A percentile compares a stretch with the other conserved stretches of the same genome.
These are phyloP conservation scores for Candida coquimbonensis DNA, from an alignment of 805 yeast species.

Conservation along the genomic window DNA sequence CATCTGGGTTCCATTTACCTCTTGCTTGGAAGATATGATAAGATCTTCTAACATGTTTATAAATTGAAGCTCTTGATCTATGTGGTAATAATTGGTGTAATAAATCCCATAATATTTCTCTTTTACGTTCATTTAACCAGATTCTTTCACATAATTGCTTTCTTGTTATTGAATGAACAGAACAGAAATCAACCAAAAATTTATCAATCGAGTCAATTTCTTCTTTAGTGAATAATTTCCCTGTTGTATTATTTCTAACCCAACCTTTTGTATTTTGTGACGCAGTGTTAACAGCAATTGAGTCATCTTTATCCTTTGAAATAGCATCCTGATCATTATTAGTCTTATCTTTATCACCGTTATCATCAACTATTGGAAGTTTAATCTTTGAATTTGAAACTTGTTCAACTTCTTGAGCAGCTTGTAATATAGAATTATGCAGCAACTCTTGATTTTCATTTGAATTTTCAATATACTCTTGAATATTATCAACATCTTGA, in stretches of 20 bases:
- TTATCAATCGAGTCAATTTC: constrained; percentile 69
- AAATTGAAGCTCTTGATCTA: constrained; percentile 82
- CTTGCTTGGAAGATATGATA: constrained; percentile 83
- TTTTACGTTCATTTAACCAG: constrained; percentile 79
- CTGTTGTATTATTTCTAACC: constrained; percentile 19
- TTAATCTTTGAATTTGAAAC: neutral
- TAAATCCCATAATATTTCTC: constrained; percentile 87
- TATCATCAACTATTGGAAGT: neutral
- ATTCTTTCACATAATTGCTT: constrained; percentile 74
- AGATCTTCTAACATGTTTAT: constrained; percentile 86
- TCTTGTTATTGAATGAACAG: constrained; percentile 52
- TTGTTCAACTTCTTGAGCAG: constrained; percentile 19
- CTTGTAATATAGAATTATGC: constrained; percentile 22
- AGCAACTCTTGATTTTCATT: constrained; percentile 11
- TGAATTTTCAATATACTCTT: constrained; percentile 23
- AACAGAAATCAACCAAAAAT: constrained; percentile 64
- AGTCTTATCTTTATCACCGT: neutral
- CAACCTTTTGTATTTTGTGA: constrained; percentile 23
- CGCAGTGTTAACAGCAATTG: neutral
- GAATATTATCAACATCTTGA: constrained; percentile 31
- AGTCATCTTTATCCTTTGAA: neutral
- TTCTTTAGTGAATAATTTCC: constrained; percentile 44
- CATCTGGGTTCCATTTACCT: constrained; percentile 85
- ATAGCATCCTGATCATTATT: neutral
- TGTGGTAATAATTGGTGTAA: constrained; percentile 74